A percentile compares a stretch with the other conserved stretches of the same genome.
Conservation (phyloP, 116 monocot genomes). For the Trichopus zeylanicus region DNA sequence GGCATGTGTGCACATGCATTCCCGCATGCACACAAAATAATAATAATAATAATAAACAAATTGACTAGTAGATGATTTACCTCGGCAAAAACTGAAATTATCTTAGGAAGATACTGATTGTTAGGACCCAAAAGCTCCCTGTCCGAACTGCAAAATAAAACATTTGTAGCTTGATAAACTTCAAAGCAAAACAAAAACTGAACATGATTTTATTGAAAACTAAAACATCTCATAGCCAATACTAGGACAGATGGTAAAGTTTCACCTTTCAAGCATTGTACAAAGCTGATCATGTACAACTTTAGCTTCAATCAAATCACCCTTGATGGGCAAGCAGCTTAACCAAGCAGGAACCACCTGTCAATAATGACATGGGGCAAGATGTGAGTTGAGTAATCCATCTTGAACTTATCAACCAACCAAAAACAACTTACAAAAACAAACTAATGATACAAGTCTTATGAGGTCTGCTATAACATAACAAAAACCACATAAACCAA, state of each 20-base stretch:
- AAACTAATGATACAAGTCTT: no score
- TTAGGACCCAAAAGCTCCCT: slow-evolving; percentile 72
- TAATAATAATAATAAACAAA: not conserved
- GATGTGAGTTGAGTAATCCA: no score
- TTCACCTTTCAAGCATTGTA: slow-evolving; percentile 92
- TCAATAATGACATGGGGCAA: not conserved
- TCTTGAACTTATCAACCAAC: no score
- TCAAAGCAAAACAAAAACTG: not conserved
- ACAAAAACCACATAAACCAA: no score
- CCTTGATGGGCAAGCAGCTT: slow-evolving; percentile 75
- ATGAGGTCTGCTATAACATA: no score
- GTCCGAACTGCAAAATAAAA: slow-evolving; percentile 48
- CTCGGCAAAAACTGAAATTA: slow-evolving; percentile 80
- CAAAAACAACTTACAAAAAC: no score
- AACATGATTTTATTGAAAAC: not conserved
- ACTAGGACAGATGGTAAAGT: not conserved
- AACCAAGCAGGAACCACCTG: slow-evolving; percentile 94
- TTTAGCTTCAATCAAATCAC: slow-evolving; percentile 83
- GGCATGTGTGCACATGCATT: not conserved
- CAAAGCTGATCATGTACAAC: slow-evolving; percentile 87
- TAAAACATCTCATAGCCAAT: not conserved
- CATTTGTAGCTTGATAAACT: not conserved
- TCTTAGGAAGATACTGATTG: slow-evolving; percentile 77
- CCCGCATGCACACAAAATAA: not conserved
- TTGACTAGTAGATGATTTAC: slow-evolving; percentile 15